Evolutionary conservation across 305 asterid genomes (phyloP), one percentile per base, ranked within the genome.

Genomic region (Fraxinus velutina): DNA sequence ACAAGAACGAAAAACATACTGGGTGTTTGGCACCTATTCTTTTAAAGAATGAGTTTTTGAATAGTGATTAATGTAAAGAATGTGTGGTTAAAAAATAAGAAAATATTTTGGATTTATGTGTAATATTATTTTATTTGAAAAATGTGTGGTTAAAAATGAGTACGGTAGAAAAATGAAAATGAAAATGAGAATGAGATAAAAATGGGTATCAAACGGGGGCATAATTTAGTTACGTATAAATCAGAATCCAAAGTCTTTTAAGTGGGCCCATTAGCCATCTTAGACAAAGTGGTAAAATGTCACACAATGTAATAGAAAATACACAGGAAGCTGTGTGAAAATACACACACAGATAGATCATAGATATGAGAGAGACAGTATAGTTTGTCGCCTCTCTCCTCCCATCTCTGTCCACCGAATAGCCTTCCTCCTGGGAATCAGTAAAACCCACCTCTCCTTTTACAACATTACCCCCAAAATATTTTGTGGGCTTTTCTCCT

Each of bases 221-320:
- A 27, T 42, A 10, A 42, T 42, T 39, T 80, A 77, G 76, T 21
- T 62, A 60, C 30, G 50, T 50, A 74, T 73, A 87, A 79, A 85
- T 83, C 88, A 80, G 89, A 85, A 87, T 86, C 87, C 87, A 81
- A 87, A 77, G 84, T 55, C 84, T 66, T 66, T 13, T 24, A 24
- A 6, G 75, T 27, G 84, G 85, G 76, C 22, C 88, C 83, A 52
- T 17, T 4, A 8, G 29, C 36, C 77, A 57, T 62, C 64, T 52
- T 2, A 42, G 52, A 42, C 52, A 42, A 10, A 33, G 83, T 84
- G 85, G 87, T 86, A 15, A 84, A 85, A 3, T 9, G 29, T 70
- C 76, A 60, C 78, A 21, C 24, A 52, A 5, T 52, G 12, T 68
- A 50, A 66, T 76, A 34, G 74, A 80, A 52, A 52, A 78, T 84